Evolutionary conservation across 2,329 filamentous ascomycete species (phyloP), one percentile per base, ranked within the genome.

Genomic region (Aspergillus udagawae): DNA sequence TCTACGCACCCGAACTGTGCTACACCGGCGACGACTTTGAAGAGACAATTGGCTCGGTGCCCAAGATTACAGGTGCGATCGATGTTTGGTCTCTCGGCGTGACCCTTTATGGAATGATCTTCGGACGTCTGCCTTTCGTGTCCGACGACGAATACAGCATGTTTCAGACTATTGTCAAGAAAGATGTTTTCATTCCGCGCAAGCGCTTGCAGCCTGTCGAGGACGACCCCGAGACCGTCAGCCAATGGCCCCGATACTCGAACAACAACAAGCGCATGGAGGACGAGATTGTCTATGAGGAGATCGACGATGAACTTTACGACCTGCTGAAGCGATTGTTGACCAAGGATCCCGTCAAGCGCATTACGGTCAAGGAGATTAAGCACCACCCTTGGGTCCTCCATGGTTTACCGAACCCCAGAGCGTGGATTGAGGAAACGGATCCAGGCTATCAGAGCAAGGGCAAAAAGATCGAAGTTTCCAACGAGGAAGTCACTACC

Each of bases 61-160:
- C 83, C 63, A 93, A 82, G 77, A 87, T 99, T 44, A 96, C 92
- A 4, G 91, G 91, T 66, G 91, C 95, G 66, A 96, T 99, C 64
- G 94, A 99, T 69, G 88, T 99, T 17, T 99, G 94, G 94, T 96
- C 94, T 10, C 81, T 99, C 23, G 94, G 94, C 23, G 91, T 99
- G 21, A 99, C 94, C 0, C 83, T 99, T 2, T 99, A 97, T 75
- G 96, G 93, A 69, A 86, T 99, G 72, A 86, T 99, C 55, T 99
- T 89, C 71, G 94, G 92, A 14, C 90, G 94, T 53, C 90, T 97
- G 44, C 94, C 94, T 0, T 99, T 97, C 70, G 83, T 95, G 65
- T 92, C 92, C 51, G 88, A 94, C 69, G 92, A 95, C 65, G 91
- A 96, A 67, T 97, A 89, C 72, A 89, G 90, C 60, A 88, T 99